Evolutionary conservation across 805 yeast genomes (phyloP).

Genomic region (Hanseniaspora guilliermondii): DNA sequence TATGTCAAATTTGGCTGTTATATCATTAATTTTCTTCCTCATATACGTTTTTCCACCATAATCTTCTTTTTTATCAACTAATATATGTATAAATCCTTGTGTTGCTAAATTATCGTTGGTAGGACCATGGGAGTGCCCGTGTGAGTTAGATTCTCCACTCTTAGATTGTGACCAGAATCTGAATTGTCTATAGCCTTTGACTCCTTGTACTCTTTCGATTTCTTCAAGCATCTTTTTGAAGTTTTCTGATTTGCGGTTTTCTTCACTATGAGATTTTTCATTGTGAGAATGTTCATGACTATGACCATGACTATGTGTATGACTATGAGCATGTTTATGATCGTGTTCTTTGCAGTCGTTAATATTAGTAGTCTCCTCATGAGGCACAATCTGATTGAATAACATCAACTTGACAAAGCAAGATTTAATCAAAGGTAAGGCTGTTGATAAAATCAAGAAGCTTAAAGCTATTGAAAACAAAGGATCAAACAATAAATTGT

Average conservation of each 20-base stretch:
- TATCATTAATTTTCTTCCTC: constrained; percentile 52
- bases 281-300: constrained; percentile 28
- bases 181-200: constrained; percentile 26
- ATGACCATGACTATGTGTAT: constrained; percentile 26
- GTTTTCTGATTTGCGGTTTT: constrained; percentile 26
- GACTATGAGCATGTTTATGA: constrained; percentile 31
- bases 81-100: constrained; percentile 10
- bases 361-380: constrained; percentile 18
- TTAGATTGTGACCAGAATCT: constrained; percentile 17
- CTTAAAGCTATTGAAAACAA: constrained; percentile 84
- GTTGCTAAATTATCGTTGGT: constrained; percentile 1
- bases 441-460: constrained; percentile 60
- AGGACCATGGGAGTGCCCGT: constrained; percentile 15
- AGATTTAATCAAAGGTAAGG: constrained; percentile 71
- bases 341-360: constrained; percentile 21
- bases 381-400: constrained; percentile 22
- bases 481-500: constrained; percentile 75
- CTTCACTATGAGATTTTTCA: constrained; percentile 42
- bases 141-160: constrained; percentile 13
- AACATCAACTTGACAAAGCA: constrained; percentile 49
- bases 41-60: constrained; percentile 44
- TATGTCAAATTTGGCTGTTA: constrained; percentile 62
- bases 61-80: constrained; percentile 29
- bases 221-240: constrained; percentile 56
- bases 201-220: constrained; percentile 71